Evolutionary conservation across 768 basidiomycete species (phyloP), one percentile per base, ranked within the genome.

Genomic region (Rhodosporidiobolus sp.): DNA sequence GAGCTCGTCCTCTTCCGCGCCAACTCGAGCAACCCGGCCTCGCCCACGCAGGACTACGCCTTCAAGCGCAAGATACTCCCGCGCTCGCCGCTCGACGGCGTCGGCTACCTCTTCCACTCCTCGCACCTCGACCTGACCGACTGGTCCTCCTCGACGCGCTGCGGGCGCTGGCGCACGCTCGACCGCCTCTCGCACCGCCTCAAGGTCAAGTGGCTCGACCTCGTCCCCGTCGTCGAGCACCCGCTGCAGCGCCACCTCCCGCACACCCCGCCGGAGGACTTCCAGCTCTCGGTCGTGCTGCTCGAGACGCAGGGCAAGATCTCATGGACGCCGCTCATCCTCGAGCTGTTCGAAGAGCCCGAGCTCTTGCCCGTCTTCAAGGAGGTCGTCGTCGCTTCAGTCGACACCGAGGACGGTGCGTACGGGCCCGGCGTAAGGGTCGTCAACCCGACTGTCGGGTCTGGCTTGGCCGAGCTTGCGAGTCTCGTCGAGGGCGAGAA

Each of bases 41-140:
- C 45, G 28, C n/a, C 19, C 3, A 48, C 32, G 30, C 63, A 69
- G n/a, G 54, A 65, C 32, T 4, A 24, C 32, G 4, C 63, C 48
- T 69, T 52, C 59, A 35, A 55, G 12, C 50, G 45, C 14, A 73
- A 73, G 63, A 60, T 69, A 35, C 43, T 73, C 22, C 56, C 67
- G n/a, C 38, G 62, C 2, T 69, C 72, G 43, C 26, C 63, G 9
- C 68, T 73, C 63, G 63, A 65, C 38, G 72, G 72, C 35, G 65
- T 73, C 64, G 67, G 67, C 30, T 69, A 57, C 60, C 53, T 73
- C 53, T 73, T 73, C 54, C 72, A 73, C 50, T 68, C 72, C 16
- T 45, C 64, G 22, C 59, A 73, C 54, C 64, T 73, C 34, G 67
- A 68, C 38, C 38, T 57, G 16, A 62, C 67, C 19, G 54, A 52